Base-by-base conservation (phyloP, 2,329 filamentous ascomycete species). In the Fusarium sp. region DNA sequence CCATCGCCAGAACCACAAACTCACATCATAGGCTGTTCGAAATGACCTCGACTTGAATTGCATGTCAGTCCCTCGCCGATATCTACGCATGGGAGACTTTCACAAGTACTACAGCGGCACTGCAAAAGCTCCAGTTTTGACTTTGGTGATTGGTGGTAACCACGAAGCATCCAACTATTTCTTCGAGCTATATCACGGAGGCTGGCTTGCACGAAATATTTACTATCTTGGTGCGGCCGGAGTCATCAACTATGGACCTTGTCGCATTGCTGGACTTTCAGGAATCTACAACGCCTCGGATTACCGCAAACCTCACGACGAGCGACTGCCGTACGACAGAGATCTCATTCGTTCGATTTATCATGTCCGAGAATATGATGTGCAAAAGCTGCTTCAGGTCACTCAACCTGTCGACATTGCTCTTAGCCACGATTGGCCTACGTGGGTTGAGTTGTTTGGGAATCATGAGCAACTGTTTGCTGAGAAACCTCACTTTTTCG, bases 191-290 rank as follows among this genome's bases (percentile, higher is more conserved):
- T 97, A 94, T 84, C 97, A 98, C 80, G 96, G 96, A 62, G 96
- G 96, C 58, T 99, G 96, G 96, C 95, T 94, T 6, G 96, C 95
- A 7, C 95, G 94, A 7, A 97, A 96, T 74, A 98, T 98, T 72
- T 99, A 98, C 87, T 98, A 98, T 84, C 89, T 98, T 82, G 96
- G 96, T 50, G 94, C 95, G 25, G 94, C 96, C 65, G 97, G 97
- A 79, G 92, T 98, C 8, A 80, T 98, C 43, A 91, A 92, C n/a
- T 86, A 97, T 43, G 95, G 95, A 0, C 92, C 94, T 1, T 84
- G 98, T 62, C 91, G 96, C 20, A 97, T 99, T 70, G 93, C 94
- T 30, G 95, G 92, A 4, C 86, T 98, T 81, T 96, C 94, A 45
- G 97, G 96, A 6, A 98, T 98, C 74, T 98, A 94, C 93, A 98